Evolutionary conservation across 148 eudicot species (phyloP), one percentile per base, ranked within the genome.

Genomic region (Silene uniflora): DNA sequence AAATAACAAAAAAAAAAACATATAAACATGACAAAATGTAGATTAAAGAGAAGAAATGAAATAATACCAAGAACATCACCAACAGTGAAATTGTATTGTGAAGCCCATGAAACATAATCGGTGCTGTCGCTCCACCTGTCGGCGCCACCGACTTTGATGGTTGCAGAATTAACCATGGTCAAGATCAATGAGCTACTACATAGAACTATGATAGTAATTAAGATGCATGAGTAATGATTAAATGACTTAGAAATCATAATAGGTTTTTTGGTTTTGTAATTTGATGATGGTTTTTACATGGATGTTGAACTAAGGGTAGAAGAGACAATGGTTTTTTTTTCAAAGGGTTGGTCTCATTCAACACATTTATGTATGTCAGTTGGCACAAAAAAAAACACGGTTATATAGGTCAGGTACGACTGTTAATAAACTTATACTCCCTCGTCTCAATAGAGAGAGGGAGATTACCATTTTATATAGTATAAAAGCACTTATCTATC

Each of bases 41-140:
- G 21, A 67, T 59, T 29, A 68, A 56, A 23, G n/a, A 67, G 27
- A 17, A n/a, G 10, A 65, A 56, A 23, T 54, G 25, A 11, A n/a
- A 11, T 8, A 68, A 59, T 85, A 88, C 91, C 91, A 56, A 88
- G 86, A 73, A 82, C 78, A 62, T 88, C 91, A 21, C 87, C 88
- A 66, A 84, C 86, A 2, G 23, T 72, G 32, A 84, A 88, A 46
- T 72, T 81, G 63, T 70, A 47, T n/a, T 69, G 68, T 13, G 74
- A 13, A 8, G 86, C 81, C 91, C 91, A 88, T 8, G 67, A 10
- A 54, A 69, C 62, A 70, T 85, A 88, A 59, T 76, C 67, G 18
- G 67, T 62, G 47, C 86, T 81, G 27, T 85, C 86, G 54, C 71
- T 55, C 91, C 88, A 88, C 54, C 81, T n/a, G 23, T 78, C 73